Evolutionary conservation across 768 basidiomycete species (phyloP), one percentile per base, ranked within the genome.

Genomic region (Grammothele lineata): DNA sequence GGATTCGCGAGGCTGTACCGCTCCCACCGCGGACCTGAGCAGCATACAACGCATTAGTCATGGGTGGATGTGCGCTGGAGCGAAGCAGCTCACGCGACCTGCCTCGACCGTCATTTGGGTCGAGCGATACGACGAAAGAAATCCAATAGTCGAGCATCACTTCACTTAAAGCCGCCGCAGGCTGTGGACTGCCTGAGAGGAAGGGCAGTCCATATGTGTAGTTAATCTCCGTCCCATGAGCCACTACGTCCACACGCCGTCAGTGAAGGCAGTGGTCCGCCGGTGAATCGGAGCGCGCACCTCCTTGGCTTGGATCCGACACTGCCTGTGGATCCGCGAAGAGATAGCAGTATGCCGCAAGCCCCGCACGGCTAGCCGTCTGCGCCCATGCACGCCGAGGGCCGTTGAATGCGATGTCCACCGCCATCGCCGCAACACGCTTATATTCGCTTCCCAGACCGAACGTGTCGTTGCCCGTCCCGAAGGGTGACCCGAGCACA

Each of bases 111-210:
- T 75, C 72, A 44, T 74, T 74, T 12, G 73, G 72, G 25, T 67
- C 63, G 22, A 74, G 55, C 17, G 67, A 69, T 1, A 67, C 69
- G 1, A 69, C 70, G 42, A 75, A 75, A 0, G 73, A 74, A 15
- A 75, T 56, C 72, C 71, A 73, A 37, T 73, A 73, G 23, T 74
- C 70, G 12, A 64, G 64, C 72, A 73, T 73, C 8, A 14, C 27
- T 14, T 7, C 7, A 30, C 27, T 30, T 14, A n/a, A n/a, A 30
- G 27, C 8, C 7, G 27, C 14, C 27, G 27, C 7, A 30, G 8
- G 27, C 14, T 30, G 27, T 7, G 27, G 27, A 7, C 27, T 30
- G 27, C 7, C 14, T 30, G 8, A 30, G 27, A 30, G 27, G 8
- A 7, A 7, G 8, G 7, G 8, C 27, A 7, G 8, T 7, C 27